Base-by-base conservation (phyloP, 495 filamentous ascomycete species). In the Aspergillus bertholletiae region DNA sequence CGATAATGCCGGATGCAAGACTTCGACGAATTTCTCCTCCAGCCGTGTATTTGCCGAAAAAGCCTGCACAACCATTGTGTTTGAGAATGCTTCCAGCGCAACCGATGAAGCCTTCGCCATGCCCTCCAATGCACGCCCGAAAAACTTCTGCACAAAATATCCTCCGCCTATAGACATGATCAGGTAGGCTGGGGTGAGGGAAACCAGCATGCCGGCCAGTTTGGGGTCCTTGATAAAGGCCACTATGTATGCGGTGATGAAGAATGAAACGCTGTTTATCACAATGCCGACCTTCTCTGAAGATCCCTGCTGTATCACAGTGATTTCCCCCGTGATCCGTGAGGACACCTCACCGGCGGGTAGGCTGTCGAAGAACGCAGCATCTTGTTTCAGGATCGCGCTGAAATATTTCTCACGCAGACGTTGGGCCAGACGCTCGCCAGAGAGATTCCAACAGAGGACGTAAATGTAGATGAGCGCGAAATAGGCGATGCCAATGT, bases 221-320 rank as follows among this genome's bases (percentile, higher is more conserved):
- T 59, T 51, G 20, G 75, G 66, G 28, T 81, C 70, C 65, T 81
- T 84, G 62, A 83, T 77, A 51, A 87, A 86, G 2, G 81, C 82
- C 13, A 87, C 80, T 20, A 85, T 67, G 54, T 85, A 87, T 1
- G 81, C 73, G 4, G 79, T 74, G 21, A 86, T 60, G 61, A 88
- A 86, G 62, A 82, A 86, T 8, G 80, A 75, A 17, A 84, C 53
- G 24, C 77, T 80, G 27, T 76, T 74, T 46, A 87, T 67, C 24
- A 80, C 80, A 2, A 87, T 69, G 12, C 84, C 84, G 7, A 86
- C 83, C 61, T 88, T 88, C 62, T 87, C 84, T 0, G 79, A 81
- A 3, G 83, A 85, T 15, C 85, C 85, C 2, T 76, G 75, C 52
- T 80, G 80, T 40, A 87, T 76, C 1, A 77, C 74, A 76, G 81